Conservation (phyloP, 1,284 basidiomycete species). For the Cutaneotrichosporon dermatis region DNA sequence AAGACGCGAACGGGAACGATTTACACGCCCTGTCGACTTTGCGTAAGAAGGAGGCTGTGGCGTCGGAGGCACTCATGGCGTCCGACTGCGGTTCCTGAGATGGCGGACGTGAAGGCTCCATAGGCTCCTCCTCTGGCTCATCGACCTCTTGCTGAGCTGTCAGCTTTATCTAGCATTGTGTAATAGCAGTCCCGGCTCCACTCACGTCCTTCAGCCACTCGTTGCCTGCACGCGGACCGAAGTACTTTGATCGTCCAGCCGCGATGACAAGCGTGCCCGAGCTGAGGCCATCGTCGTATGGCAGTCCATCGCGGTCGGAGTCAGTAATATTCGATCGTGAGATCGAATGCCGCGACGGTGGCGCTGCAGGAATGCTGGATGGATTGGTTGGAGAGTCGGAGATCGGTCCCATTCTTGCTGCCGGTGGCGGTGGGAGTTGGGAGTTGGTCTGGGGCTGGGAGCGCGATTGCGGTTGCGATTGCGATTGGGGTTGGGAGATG, state of each 20-base stretch:
- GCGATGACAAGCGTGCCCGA: slow-evolving; percentile 30
- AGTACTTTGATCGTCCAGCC: slow-evolving; percentile 25
- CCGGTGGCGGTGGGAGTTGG: too few species aligned
- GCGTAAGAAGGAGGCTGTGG: neutral
- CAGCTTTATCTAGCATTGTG: neutral
- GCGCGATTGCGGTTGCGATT: too few species aligned
- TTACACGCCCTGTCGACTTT: neutral
- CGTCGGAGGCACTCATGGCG: neutral
- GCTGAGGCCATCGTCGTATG: slow-evolving; percentile 16
- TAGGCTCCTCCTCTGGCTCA: slow-evolving; percentile 2
- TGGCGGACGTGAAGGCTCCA: neutral
- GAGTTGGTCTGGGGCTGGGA: too few species aligned
- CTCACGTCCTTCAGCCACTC: slow-evolving; percentile 36
- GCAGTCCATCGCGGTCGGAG: neutral
- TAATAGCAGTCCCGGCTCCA: neutral
- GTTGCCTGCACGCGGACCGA: slow-evolving; percentile 30
- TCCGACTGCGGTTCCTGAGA: neutral
- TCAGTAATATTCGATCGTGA: slow-evolving; percentile 3
- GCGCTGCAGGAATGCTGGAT: too few species aligned
- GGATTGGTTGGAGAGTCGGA: too few species aligned
- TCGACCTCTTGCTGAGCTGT: slow-evolving; percentile 18
- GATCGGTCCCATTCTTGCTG: too few species aligned
- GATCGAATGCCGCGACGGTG: neutral
- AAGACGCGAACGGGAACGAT: slow-evolving; percentile 20
- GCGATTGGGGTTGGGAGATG: neutral